Evolutionary conservation across 306 rosid genomes (phyloP).

Genomic region (Quercus ilex): DNA sequence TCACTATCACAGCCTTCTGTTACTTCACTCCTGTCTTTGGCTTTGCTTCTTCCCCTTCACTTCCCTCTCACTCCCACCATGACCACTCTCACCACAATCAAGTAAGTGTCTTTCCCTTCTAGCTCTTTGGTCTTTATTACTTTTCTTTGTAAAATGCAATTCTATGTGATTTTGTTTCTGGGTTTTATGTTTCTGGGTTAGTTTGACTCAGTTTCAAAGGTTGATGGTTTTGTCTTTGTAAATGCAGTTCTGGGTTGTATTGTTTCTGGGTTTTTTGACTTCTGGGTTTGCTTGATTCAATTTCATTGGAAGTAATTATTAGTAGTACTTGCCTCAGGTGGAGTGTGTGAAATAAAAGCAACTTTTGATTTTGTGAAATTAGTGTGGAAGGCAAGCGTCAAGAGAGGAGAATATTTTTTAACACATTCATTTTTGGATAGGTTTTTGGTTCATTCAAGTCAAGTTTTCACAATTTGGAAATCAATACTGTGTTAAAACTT

Average conservation of each 20-base stretch:
- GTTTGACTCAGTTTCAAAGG: neutral
- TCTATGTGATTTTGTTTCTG: neutral
- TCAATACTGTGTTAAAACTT: neutral
- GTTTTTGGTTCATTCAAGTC: neutral
- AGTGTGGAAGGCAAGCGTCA: neutral
- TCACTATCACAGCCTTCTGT: neutral
- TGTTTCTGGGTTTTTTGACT: neutral
- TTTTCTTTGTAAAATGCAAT: neutral
- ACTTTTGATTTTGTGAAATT: neutral
- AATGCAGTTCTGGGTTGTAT: neutral
- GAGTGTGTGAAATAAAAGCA: neutral
- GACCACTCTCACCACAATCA: neutral
- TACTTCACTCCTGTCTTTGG: neutral
- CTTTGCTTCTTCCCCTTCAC: neutral
- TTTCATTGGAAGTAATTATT: neutral
- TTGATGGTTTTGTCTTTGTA: neutral
- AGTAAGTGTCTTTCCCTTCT: neutral
- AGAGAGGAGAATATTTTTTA: too few relatives aligned
- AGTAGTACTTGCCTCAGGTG: neutral
- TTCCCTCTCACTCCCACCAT: neutral
- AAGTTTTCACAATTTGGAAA: neutral
- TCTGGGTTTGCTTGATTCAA: neutral
- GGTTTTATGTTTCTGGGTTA: neutral
- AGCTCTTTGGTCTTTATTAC: neutral
- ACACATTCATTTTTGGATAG: too few relatives aligned